Base-by-base conservation (phyloP, 305 asterid genomes). In the Coffea humblotiana region DNA sequence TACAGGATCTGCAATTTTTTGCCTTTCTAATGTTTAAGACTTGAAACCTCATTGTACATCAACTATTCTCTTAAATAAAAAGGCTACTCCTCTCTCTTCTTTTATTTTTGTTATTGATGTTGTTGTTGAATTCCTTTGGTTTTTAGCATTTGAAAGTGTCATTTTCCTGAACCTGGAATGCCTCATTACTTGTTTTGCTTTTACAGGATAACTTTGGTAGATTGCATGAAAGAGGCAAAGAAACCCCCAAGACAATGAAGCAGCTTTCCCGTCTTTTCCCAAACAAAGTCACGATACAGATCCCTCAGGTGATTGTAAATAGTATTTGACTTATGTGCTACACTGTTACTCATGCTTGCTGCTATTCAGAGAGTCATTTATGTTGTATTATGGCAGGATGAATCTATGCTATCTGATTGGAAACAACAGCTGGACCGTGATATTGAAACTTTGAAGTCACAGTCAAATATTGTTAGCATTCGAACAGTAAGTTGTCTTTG, bases 231-330 rank as follows among this genome's bases (percentile, higher is more conserved):
- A 90, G 92, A 87, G 89, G 81, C 86, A 94, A 94, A 86, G 98
- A 94, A 88, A 89, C 92, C 49, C 92, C 97, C 56, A 94, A 94
- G 88, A 84, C 91, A 74, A 78, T 88, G 91, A 94, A 92, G 92
- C 98, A 92, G 83, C 93, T 92, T 79, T 86, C 86, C 77, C 95
- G 97, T n/a, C 95, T 94, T 84, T 94, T 94, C 82, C 98, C 98
- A 29, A 94, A 94, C 89, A 92, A 92, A 94, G 93, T 94, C 67
- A 82, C 90, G 76, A 88, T 94, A 85, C 97, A 91, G 86, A 85
- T 89, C 81, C 98, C 98, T 77, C 97, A 92, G 96, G 98, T 94
- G 85, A 86, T 83, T 48, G 51, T 76, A 35, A 29, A 64, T 83
- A 72, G 78, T 75, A 65, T 79, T 67, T 77, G 49, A 67, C 35